Percentiles rank a stretch among this genome's conserved stretches.
phyloP scores from a whole-genome alignment of 2,329 filamentous ascomycete species.

The Cadophora sp. region DNA sequence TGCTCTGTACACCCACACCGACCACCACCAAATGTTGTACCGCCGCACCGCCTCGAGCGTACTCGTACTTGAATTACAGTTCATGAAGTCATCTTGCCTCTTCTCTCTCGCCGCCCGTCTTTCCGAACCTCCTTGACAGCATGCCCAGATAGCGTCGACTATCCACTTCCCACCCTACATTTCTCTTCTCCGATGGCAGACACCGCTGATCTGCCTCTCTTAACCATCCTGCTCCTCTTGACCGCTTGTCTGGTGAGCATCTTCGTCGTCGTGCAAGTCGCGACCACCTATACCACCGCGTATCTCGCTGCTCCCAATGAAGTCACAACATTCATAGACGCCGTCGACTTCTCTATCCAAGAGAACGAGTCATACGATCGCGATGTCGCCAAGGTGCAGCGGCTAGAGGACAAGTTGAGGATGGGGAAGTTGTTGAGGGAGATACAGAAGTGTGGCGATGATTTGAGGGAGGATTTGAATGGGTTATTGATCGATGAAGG shows the following conservation, averaged over 20 bases:
- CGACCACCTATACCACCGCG: slow-evolving; percentile 59
- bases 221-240: slow-evolving; percentile 60
- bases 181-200: slow-evolving; percentile 39
- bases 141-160: slow-evolving; percentile 32
- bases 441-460: slow-evolving; percentile 66
- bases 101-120: slow-evolving; percentile 6
- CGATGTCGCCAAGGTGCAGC: slow-evolving; percentile 63
- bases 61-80: slow-evolving; percentile 3
- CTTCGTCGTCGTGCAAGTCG: slow-evolving; percentile 59
- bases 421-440: slow-evolving; percentile 64
- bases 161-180: slow-evolving; percentile 10
- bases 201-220: slow-evolving; percentile 39
- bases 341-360: slow-evolving; percentile 63
- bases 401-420: slow-evolving; percentile 67
- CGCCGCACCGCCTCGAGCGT: not conserved
- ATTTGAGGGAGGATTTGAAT: slow-evolving; percentile 66
- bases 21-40: not conserved
- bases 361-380: slow-evolving; percentile 70
- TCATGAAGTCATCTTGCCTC: slow-evolving; percentile 19
- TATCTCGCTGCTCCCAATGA: slow-evolving; percentile 65
- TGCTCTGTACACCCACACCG: slow-evolving; percentile 12
- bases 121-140: slow-evolving; percentile 18
- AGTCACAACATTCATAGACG: slow-evolving; percentile 63
- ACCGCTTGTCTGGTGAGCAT: slow-evolving; percentile 64
- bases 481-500: slow-evolving; percentile 56